These are phyloP conservation scores for Penicillium maclennaniae DNA, from an alignment of 495 filamentous ascomycete species.

Conservation along the genomic window DNA sequence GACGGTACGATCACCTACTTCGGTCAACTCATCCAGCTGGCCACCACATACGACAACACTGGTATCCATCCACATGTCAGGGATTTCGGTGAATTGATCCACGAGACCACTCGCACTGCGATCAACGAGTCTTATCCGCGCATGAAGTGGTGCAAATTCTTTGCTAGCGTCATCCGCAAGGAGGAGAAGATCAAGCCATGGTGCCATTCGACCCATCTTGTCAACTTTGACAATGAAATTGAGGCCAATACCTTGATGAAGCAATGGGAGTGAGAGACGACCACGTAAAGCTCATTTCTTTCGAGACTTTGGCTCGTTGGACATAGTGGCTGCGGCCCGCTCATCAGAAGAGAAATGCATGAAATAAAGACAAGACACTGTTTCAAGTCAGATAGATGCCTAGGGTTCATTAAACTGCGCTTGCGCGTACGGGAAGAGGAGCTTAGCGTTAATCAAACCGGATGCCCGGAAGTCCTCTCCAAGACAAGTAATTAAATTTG, in stretches of 20 bases:
- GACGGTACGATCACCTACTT: constrained; percentile 63
- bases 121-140: constrained; percentile 21
- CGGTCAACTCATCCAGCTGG: constrained; percentile 67
- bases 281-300: too few relatives aligned
- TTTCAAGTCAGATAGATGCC: too few relatives aligned
- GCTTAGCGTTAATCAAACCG: too few relatives aligned
- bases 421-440: too few relatives aligned
- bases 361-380: too few relatives aligned
- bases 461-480: too few relatives aligned
- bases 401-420: too few relatives aligned
- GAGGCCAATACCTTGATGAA: constrained; percentile 59
- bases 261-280: constrained; percentile 28
- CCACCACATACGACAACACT: constrained; percentile 67
- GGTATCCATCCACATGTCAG: constrained; percentile 20
- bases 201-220: constrained; percentile 68
- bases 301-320: too few relatives aligned
- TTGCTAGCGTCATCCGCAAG: constrained; percentile 40
- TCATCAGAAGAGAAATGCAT: too few relatives aligned
- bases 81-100: constrained; percentile 14
- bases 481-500: too few relatives aligned
- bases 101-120: constrained; percentile 9
- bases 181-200: constrained; percentile 65
- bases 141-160: constrained; percentile 23
- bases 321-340: too few relatives aligned
- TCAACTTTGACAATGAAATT: constrained; percentile 58